Evolutionary conservation across 2,329 filamentous ascomycete genomes (phyloP).

Genomic region (Aspergillus hiratsukae): DNA sequence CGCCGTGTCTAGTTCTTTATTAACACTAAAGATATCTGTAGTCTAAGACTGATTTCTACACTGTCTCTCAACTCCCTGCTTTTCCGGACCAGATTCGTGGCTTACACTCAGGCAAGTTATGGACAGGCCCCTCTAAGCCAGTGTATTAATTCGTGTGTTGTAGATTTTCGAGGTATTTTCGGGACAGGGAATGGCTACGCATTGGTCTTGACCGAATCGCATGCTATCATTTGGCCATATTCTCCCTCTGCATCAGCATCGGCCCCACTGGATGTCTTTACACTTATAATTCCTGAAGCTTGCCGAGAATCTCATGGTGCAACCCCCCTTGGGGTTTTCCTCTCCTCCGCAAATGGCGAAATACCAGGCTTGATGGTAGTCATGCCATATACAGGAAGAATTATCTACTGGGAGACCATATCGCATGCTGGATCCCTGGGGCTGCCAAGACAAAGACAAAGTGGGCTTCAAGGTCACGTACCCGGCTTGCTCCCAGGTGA

Average conservation of each 20-base stretch:
- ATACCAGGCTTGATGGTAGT: slow-evolving; percentile 84
- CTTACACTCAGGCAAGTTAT: slow-evolving; percentile 58
- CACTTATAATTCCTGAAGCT: slow-evolving; percentile 71
- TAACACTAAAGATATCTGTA: slow-evolving; percentile 33
- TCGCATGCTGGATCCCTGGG: slow-evolving; percentile 81
- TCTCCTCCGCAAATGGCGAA: slow-evolving; percentile 71
- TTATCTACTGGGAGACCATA: slow-evolving; percentile 94
- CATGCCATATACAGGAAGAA: slow-evolving; percentile 75
- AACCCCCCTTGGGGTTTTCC: slow-evolving; percentile 76
- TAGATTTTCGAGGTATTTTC: slow-evolving; percentile 64
- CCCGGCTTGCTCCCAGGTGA: slow-evolving; percentile 75
- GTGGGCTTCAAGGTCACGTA: slow-evolving; percentile 71
- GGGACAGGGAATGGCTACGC: slow-evolving; percentile 66
- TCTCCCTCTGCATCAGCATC: slow-evolving; percentile 40
- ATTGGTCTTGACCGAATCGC: slow-evolving; percentile 71
- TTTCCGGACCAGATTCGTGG: slow-evolving; percentile 72
- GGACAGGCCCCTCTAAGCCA: not conserved
- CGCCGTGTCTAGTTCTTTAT: not conserved
- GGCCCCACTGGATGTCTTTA: slow-evolving; percentile 60
- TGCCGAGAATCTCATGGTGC: slow-evolving; percentile 64
- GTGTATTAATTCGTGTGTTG: slow-evolving; percentile 15
- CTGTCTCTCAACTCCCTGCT: slow-evolving; percentile 76
- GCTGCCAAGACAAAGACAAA: slow-evolving; percentile 75
- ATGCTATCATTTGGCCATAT: slow-evolving; percentile 91
- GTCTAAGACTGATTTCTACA: slow-evolving; percentile 81